A percentile compares a stretch with the other conserved stretches of the same genome.
Evolutionary conservation across 306 rosid genomes (phyloP).

Genomic region (Cicer arietinum): DNA sequence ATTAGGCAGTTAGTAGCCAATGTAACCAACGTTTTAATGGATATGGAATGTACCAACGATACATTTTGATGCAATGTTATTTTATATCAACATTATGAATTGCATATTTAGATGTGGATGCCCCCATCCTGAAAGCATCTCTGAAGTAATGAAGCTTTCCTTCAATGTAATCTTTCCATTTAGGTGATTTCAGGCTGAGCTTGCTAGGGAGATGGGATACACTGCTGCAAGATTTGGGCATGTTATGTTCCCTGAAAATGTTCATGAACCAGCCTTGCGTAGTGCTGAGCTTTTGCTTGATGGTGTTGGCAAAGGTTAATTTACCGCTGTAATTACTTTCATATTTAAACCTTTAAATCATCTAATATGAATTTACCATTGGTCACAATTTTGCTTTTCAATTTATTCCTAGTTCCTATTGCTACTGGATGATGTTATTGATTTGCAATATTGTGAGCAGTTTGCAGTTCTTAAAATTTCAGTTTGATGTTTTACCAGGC

Average conservation of each 20-base stretch:
- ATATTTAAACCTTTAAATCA: constrained; percentile 16
- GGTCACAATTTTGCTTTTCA: constrained; percentile 24
- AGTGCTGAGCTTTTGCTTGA: constrained; percentile 94
- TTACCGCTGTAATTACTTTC: constrained; percentile 13
- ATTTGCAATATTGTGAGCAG: constrained; percentile 23
- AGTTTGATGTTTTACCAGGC: constrained; percentile 24
- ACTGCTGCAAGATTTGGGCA: constrained; percentile 96
- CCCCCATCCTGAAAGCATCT: constrained; percentile 34
- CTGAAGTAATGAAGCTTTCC: constrained; percentile 62
- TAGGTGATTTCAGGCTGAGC: constrained; percentile 98
- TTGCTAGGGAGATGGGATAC: constrained; percentile 93
- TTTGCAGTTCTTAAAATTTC: constrained; percentile 33
- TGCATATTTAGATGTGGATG: constrained; percentile 32
- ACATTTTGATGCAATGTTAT: background rate
- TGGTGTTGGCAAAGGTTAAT: constrained; percentile 87
- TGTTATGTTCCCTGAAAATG: constrained; percentile 98
- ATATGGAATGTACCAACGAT: background rate
- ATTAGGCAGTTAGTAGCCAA: background rate
- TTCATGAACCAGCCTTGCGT: constrained; percentile 86
- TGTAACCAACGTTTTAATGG: constrained; percentile 7
- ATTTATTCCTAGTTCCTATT: constrained; percentile 30
- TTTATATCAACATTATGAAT: constrained; percentile 24
- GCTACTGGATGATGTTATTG: constrained; percentile 26
- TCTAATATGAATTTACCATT: background rate
- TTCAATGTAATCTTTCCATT: constrained; percentile 54